Conservation (phyloP, 176 grass and related monocot genomes). For the sorghum (Sorghum bicolor) region DNA sequence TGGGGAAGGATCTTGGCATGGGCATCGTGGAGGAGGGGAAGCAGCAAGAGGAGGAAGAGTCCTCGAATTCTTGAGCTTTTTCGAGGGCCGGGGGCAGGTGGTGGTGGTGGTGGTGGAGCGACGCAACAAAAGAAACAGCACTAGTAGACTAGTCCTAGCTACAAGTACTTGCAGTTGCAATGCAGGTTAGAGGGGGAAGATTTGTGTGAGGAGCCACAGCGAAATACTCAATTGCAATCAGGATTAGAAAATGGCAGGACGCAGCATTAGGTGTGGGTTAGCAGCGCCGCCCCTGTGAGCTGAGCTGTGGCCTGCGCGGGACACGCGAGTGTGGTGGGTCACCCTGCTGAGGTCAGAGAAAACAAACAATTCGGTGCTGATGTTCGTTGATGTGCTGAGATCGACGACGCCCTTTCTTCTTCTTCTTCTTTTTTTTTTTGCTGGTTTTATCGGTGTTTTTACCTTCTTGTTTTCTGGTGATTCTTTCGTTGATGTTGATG, state of each 20-base stretch:
- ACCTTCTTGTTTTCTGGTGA: background rate
- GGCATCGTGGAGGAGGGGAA: background rate
- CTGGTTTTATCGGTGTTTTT: conserved; percentile 19
- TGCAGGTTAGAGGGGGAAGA: conserved; percentile 19
- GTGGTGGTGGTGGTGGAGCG: conserved; percentile 11
- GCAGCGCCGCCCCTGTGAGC: background rate
- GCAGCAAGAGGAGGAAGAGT: background rate
- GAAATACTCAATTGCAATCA: background rate
- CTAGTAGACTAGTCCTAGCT: background rate
- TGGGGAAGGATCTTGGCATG: conserved; percentile 31
- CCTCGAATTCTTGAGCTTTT: background rate
- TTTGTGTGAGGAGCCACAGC: conserved; percentile 28
- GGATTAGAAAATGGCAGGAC: background rate
- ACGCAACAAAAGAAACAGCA: background rate
- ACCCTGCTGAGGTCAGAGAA: conserved; percentile 22
- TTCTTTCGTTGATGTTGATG: background rate
- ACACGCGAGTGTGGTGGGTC: background rate
- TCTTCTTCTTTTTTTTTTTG: background rate
- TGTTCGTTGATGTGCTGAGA: conserved; percentile 4
- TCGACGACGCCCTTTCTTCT: background rate
- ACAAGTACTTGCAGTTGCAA: conserved; percentile 11
- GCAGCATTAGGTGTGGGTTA: conserved; percentile 36
- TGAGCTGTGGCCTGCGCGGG: background rate
- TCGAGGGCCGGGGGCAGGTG: background rate
- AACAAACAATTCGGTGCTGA: background rate